phyloP scores from a whole-genome alignment of 2,329 filamentous ascomycete genomes.

The Pseudogymnoascus destructans region DNA sequence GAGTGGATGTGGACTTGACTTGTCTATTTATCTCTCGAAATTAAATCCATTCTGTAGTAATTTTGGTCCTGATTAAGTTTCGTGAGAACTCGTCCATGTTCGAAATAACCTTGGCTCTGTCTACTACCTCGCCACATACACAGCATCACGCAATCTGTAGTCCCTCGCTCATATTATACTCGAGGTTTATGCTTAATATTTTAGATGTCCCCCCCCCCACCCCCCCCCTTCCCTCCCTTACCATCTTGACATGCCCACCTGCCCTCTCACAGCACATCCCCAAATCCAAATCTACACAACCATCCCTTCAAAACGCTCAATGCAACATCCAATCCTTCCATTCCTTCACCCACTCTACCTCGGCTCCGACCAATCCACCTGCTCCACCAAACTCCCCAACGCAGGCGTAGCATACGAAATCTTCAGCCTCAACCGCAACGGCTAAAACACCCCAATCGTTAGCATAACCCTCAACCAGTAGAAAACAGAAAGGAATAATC shows the following conservation, averaged over 20 bases:
- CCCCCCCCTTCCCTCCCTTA: neutral
- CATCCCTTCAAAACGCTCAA: neutral
- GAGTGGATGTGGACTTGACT: neutral
- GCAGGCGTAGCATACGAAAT: slow-evolving; percentile 65
- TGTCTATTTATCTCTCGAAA: neutral
- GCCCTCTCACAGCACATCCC: neutral
- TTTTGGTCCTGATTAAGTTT: neutral
- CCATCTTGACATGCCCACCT: neutral
- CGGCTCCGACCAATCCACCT: slow-evolving; percentile 93
- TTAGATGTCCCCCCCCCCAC: neutral
- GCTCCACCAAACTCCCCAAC: slow-evolving; percentile 62
- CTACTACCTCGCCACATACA: neutral
- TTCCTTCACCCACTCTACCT: slow-evolving; percentile 13
- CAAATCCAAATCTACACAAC: neutral
- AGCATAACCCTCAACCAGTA: neutral
- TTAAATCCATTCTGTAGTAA: neutral
- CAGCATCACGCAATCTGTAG: neutral
- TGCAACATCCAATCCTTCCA: neutral
- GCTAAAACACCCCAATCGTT: slow-evolving; percentile 35
- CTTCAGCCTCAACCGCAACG: slow-evolving; percentile 72
- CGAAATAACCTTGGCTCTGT: neutral
- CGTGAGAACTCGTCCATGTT: neutral
- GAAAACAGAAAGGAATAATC: neutral
- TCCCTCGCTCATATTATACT: neutral
- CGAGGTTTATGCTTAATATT: slow-evolving; percentile 6